Percentiles rank a stretch among this genome's conserved stretches.
Conservation (phyloP, 176 grass and related monocot species). For the Avena sativa region DNA sequence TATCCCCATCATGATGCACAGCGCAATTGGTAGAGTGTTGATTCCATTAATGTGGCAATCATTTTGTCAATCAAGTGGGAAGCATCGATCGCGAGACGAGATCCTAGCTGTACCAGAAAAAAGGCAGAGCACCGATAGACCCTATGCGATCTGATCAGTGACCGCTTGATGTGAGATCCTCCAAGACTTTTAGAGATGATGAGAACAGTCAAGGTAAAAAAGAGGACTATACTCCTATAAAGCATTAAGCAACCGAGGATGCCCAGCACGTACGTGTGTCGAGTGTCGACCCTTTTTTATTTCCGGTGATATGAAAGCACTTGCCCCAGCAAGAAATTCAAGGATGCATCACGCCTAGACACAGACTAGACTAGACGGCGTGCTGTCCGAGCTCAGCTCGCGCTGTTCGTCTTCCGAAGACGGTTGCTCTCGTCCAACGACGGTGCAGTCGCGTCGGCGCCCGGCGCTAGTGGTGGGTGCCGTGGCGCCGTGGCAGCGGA, state of each 20-base stretch:
- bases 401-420: no score
- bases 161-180: constrained; percentile 30
- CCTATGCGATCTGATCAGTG: background rate
- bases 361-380: background rate
- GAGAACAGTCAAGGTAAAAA: no score
- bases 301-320: background rate
- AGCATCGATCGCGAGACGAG: background rate
- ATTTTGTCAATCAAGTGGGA: background rate
- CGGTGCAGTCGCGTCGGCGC: background rate
- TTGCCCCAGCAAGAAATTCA: background rate
- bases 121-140: background rate
- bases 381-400: background rate
- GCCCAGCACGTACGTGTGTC: background rate
- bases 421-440: no score
- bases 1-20: no score
- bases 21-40: no score
- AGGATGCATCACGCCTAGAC: background rate
- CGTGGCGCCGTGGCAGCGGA: background rate
- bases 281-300: background rate
- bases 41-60: background rate
- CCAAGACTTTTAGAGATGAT: background rate
- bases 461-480: no score
- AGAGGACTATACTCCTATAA: background rate
- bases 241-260: background rate
- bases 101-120: background rate